Base-by-base conservation (phyloP, 805 yeast species). In the Candida adriatica region DNA sequence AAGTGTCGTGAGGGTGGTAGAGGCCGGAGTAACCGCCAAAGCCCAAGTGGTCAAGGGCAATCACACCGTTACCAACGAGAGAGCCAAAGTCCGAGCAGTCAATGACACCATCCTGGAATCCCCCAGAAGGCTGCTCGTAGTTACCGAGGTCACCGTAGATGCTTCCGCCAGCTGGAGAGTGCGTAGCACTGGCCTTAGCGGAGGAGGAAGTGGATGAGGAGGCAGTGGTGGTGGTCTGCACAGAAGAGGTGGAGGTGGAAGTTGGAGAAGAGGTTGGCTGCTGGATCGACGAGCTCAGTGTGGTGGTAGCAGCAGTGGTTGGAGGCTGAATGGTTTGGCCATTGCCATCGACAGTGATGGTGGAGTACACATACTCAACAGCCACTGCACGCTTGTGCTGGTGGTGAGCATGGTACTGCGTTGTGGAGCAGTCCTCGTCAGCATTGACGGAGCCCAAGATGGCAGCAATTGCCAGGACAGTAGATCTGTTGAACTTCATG, bases 31-130 rank as follows among this genome's bases (percentile, higher is more conserved):
- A 71, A 45, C 77, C 77, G 40, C 64, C 73, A 41, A 62, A 56
- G 25, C 61, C 69, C 36, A 76, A 47, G 73, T 79, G 69, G 47
- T 66, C 81, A 29, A 84, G 64, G 20, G 84, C 59, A 51, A 86
- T 66, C 38, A 86, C 94, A 69, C 95, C 95, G 51, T 83, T 71
- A 42, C 92, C 94, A 26, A 19, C 22, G 11, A 19, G 22, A 11
- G 75, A 60, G 51, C 88, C 88, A 68, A 83, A 78, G 24, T 66
- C 62, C 34, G 73, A 65, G 68, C 94, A 83, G 31, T 67, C 55
- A 55, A 76, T 62, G 31, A 72, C 71, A 55, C 92, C 94, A 51
- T 83, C 94, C 53, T 66, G 63, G 55, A 81, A 80, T 37, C 62
- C 59, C 33, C 55, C 61, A 29, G 68, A 46, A 42, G 84, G 82